Percentiles rank a stretch among this genome's conserved stretches.
Evolutionary conservation across 345 rosid species (phyloP).

Genomic region (Alliaria petiolata): DNA sequence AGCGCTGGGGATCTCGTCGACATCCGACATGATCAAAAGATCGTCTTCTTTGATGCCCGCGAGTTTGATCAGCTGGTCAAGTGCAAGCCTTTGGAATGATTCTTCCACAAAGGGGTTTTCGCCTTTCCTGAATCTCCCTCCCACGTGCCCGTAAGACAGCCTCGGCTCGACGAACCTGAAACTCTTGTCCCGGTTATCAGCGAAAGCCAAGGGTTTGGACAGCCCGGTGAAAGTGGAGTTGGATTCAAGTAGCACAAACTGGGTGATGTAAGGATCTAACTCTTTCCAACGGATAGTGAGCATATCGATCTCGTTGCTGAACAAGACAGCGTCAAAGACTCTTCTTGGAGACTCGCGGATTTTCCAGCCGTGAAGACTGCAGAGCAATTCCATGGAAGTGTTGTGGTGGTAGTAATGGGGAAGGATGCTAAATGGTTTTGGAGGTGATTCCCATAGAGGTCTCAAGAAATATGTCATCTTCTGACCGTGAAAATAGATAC

Average conservation of each 20-base stretch:
- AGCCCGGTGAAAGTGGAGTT: slow-evolving; percentile 83
- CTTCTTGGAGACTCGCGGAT: slow-evolving; percentile 70
- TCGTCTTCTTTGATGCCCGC: slow-evolving; percentile 85
- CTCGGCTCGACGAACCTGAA: slow-evolving; percentile 67
- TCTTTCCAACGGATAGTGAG: slow-evolving; percentile 84
- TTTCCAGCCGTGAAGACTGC: slow-evolving; percentile 87
- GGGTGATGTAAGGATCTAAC: slow-evolving; percentile 66
- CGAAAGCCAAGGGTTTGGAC: slow-evolving; percentile 54
- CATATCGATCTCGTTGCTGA: slow-evolving; percentile 78
- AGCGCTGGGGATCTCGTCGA: slow-evolving; percentile 87
- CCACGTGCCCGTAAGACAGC: slow-evolving; percentile 67
- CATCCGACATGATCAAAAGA: slow-evolving; percentile 93
- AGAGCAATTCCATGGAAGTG: slow-evolving; percentile 61
- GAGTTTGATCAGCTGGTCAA: slow-evolving; percentile 68
- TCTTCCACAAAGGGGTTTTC: slow-evolving; percentile 92
- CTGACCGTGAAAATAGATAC: slow-evolving; percentile 31
- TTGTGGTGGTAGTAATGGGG: slow-evolving; percentile 48
- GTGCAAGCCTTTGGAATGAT: slow-evolving; percentile 82
- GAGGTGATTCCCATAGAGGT: slow-evolving; percentile 37
- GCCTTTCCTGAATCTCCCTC: slow-evolving; percentile 73
- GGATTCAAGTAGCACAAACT: slow-evolving; percentile 85
- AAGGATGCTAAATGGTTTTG: slow-evolving; percentile 24
- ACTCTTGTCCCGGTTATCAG: slow-evolving; percentile 37
- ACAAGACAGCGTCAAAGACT: slow-evolving; percentile 81
- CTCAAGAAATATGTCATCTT: slow-evolving; percentile 35